Conservation (phyloP, 352 stramenopile species). For the Thalassiosira mediterranea region DNA sequence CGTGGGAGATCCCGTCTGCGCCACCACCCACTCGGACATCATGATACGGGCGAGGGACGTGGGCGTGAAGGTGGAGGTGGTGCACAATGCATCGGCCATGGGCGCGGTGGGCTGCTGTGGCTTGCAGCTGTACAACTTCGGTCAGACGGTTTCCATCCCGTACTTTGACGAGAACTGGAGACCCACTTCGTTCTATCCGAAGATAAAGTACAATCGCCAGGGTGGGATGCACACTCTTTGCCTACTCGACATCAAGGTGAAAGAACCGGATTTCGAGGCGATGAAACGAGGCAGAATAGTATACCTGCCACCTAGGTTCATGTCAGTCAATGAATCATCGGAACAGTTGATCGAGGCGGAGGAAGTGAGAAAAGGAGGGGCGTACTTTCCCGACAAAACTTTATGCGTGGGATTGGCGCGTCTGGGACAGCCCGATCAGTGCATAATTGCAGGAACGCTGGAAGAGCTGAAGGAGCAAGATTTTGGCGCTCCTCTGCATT, state of each 20-base stretch:
- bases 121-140: conserved; percentile 98
- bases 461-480: conserved; percentile 92
- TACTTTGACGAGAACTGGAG: conserved; percentile 96
- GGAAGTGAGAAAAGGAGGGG: conserved; percentile 50
- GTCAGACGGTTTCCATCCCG: conserved; percentile 97
- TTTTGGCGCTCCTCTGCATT: conserved; percentile 96
- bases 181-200: conserved; percentile 97
- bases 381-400: conserved; percentile 70
- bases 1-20: conserved; percentile 97
- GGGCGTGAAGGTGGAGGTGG: conserved; percentile 93
- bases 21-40: conserved; percentile 98
- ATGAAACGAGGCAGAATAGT: conserved; percentile 91
- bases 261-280: conserved; percentile 97
- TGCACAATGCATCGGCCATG: conserved; percentile 99
- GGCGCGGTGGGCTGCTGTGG: conserved; percentile 93
- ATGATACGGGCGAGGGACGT: conserved; percentile 93
- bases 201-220: conserved; percentile 95
- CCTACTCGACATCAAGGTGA: conserved; percentile 99
- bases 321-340: conserved; percentile 94
- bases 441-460: conserved; percentile 95
- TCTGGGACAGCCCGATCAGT: conserved; percentile 90
- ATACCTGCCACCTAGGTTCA: conserved; percentile 96
- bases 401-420: conserved; percentile 95
- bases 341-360: conserved; percentile 96
- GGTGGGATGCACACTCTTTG: conserved; percentile 98